phyloP scores from a whole-genome alignment of 129 eudicot species.

The Saussurea involucrata region DNA sequence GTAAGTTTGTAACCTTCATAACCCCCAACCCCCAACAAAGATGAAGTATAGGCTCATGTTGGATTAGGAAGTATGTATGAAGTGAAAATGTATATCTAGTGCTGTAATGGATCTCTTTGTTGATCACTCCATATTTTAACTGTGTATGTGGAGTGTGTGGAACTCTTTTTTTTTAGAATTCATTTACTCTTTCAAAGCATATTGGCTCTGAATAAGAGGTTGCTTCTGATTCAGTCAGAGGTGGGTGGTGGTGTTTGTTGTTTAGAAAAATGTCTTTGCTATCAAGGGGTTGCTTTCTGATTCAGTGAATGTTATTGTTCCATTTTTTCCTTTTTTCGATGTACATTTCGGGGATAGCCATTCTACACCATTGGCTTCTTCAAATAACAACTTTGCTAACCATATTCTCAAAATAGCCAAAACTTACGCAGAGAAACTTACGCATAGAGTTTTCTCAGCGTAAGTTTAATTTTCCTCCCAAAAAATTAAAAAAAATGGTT shows the following conservation, averaged over 20 bases:
- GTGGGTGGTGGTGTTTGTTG: not conserved
- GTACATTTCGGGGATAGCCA: not conserved
- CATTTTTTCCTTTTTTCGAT: not conserved
- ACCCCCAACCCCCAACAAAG: not conserved
- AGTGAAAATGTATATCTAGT: not conserved
- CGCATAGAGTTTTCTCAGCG: too few relatives aligned
- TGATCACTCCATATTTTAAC: not conserved
- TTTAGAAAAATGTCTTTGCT: not conserved
- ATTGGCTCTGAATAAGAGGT: not conserved
- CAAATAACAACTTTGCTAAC: too few relatives aligned
- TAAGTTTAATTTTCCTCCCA: too few relatives aligned
- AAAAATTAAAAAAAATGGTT: too few relatives aligned
- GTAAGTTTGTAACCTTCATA: not conserved
- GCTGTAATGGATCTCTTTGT: not conserved
- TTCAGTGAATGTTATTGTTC: not conserved
- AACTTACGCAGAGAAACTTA: too few relatives aligned
- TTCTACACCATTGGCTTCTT: too few relatives aligned
- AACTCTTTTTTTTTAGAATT: not conserved
- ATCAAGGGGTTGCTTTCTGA: not conserved
- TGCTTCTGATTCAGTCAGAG: not conserved
- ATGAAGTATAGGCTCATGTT: not conserved
- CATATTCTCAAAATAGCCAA: too few relatives aligned
- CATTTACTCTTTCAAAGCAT: not conserved
- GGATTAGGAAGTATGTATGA: not conserved
- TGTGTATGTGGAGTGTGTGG: not conserved